These are phyloP conservation scores for Lipomyces yamadae DNA, from an alignment of 805 yeast species.

Conservation along the genomic window DNA sequence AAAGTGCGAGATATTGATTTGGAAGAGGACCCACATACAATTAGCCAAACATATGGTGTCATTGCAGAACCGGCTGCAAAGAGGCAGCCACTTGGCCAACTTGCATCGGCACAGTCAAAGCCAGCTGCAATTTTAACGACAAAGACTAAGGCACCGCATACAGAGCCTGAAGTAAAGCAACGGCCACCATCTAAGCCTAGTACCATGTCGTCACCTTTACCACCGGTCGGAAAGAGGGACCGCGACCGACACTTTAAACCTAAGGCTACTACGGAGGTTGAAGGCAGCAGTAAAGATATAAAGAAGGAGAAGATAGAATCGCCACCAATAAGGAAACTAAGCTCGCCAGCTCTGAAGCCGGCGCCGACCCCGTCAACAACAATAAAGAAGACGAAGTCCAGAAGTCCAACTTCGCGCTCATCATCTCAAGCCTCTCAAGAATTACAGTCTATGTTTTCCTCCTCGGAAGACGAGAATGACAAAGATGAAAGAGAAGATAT, in stretches of 20 bases:
- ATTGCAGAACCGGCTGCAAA: not conserved
- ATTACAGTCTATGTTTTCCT: conserved; percentile 19
- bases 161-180: conserved; percentile 11
- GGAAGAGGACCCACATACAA: conserved; percentile 5
- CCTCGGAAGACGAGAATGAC: conserved; percentile 17
- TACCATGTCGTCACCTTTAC: not conserved
- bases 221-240: not conserved
- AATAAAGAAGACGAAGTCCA: not conserved
- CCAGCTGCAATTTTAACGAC: conserved; percentile 9
- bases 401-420: not conserved
- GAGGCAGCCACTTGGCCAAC: conserved; percentile 6
- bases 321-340: not conserved
- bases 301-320: not conserved
- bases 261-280: not conserved
- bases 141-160: conserved; percentile 14
- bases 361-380: not conserved
- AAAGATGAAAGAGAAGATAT: conserved; percentile 9
- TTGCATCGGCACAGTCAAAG: conserved; percentile 11
- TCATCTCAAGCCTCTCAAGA: conserved; percentile 3
- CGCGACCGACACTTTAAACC: not conserved
- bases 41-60: conserved; percentile 17
- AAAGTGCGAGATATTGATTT: conserved; percentile 23
- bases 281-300: not conserved
- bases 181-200: not conserved
- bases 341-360: not conserved